These are phyloP conservation scores for Hypoxylon cercidicola DNA, from an alignment of 495 filamentous ascomycete genomes.

Conservation along the genomic window DNA sequence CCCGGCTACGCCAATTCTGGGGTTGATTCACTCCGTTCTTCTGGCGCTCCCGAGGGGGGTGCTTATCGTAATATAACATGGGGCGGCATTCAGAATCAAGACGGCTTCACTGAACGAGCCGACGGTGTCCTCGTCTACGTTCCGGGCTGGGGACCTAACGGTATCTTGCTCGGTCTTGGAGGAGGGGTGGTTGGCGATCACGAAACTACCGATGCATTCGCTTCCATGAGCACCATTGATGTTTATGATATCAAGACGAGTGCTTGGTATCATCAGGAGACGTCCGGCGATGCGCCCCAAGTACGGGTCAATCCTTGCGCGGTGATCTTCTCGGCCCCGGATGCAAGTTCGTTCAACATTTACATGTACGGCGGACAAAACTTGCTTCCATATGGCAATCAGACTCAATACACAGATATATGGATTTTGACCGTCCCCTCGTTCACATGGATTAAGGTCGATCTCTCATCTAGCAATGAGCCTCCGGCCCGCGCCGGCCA, in stretches of 20 bases:
- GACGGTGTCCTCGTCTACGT: slow-evolving; percentile 77
- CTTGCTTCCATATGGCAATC: slow-evolving; percentile 54
- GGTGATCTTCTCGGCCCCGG: slow-evolving; percentile 74
- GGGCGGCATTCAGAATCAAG: slow-evolving; percentile 70
- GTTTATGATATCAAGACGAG: slow-evolving; percentile 80
- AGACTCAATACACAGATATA: slow-evolving; percentile 75
- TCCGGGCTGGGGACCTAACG: slow-evolving; percentile 74
- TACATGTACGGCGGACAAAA: slow-evolving; percentile 83
- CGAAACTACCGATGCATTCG: slow-evolving; percentile 64
- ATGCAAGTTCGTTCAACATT: slow-evolving; percentile 76
- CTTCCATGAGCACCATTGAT: slow-evolving; percentile 76
- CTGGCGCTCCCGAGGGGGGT: slow-evolving; percentile 64
- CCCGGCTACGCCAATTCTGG: slow-evolving; percentile 70
- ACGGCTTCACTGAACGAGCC: slow-evolving; percentile 74
- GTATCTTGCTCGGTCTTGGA: slow-evolving; percentile 74
- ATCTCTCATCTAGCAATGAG: slow-evolving; percentile 58
- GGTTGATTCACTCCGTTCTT: slow-evolving; percentile 59
- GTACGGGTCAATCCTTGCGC: slow-evolving; percentile 80
- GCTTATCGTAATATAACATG: slow-evolving; percentile 76
- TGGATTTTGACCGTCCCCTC: slow-evolving; percentile 80
- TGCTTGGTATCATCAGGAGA: slow-evolving; percentile 81
- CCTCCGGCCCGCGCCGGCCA: slow-evolving; percentile 75
- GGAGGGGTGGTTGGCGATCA: slow-evolving; percentile 60
- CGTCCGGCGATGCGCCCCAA: slow-evolving; percentile 67
- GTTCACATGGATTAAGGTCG: slow-evolving; percentile 78